Evolutionary conservation across 1,284 basidiomycete genomes (phyloP), one percentile per base, ranked within the genome.

Genomic region (Boletus nobilissimus): DNA sequence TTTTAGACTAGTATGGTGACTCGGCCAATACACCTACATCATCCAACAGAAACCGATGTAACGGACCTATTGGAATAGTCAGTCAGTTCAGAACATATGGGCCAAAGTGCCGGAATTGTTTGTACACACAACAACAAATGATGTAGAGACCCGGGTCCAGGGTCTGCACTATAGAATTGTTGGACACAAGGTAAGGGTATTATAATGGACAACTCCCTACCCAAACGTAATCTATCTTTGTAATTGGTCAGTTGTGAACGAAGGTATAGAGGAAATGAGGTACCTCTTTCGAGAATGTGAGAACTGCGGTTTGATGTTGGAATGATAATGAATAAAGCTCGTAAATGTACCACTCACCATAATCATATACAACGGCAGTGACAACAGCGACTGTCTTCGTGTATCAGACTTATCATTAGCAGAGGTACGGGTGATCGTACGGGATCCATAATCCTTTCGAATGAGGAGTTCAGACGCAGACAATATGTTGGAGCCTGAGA

Each of bases 211-310:
- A 10, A 8, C 18, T 16, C 18, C 54, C 70, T 62, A 76, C 73
- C 77, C 77, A 79, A 68, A 79, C 10, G 32, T 78, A 75, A 6
- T 78, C 72, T 43, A 78, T 54, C 77, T 78, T 66, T 13, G 5
- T 38, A 19, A 11, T 40, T 51, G 18, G 16, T 75, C 19, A 68
- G 69, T 36, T 6, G 19, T 32, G 26, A 18, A 36, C 8, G 8
- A 7, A 26, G 10, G 36, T 9, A 19, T 6, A 62, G 7, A 51
- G 14, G 32, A 48, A 34, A 40, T 24, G 19, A 48, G 5, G 48
- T 43, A 73, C 72, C 64, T 73, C 72, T 67, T 32, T 51, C 19
- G 72, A 29, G 19, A 73, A 73, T 3, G 46, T 70, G 18, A 70
- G 68, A 19, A 70, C 68, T 70, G 32, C 29, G 10, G n/a, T 38